phyloP scores from a whole-genome alignment of 371 early-diverging fungal genomes.

The Mycotypha africana region DNA sequence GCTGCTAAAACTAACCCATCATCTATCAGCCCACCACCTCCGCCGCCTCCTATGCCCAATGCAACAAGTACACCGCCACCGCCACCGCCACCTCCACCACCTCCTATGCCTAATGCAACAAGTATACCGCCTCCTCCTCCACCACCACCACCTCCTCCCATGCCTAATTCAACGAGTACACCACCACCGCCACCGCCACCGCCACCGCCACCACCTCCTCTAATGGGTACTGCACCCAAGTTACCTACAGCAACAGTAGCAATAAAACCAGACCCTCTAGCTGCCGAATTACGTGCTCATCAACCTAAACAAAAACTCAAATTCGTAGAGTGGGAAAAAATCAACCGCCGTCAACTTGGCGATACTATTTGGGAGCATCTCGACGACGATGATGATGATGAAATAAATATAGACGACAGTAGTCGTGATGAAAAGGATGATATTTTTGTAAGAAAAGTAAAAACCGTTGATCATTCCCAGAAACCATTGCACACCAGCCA shows the following conservation, averaged over 20 bases:
- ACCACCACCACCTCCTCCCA: conserved; percentile 17
- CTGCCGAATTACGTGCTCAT: too few relatives aligned
- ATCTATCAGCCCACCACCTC: background rate
- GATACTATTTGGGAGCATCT: conserved; percentile 56
- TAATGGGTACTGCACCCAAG: conserved; percentile 16
- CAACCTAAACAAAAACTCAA: conserved; percentile 70
- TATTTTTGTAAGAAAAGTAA: too few relatives aligned
- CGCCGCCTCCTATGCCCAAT: background rate
- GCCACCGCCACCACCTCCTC: conserved; percentile 17
- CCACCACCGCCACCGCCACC: conserved; percentile 10
- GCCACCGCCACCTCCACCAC: conserved; percentile 5
- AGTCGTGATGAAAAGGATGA: conserved; percentile 1
- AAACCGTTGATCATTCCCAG: too few relatives aligned
- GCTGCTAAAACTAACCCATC: background rate
- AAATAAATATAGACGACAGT: background rate
- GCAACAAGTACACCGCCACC: conserved; percentile 1
- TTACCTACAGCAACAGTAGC: conserved; percentile 21
- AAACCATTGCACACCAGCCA: too few relatives aligned
- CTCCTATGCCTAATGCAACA: conserved; percentile 1
- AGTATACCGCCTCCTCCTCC: conserved; percentile 3
- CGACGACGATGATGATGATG: conserved; percentile 10
- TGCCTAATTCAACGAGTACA: background rate
- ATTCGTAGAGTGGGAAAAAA: conserved; percentile 83
- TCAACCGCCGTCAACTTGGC: conserved; percentile 51
- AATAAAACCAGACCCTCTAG: background rate